Evolutionary conservation across 164 flowering plant species (phyloP).

Genomic region (Litsea cubeba): DNA sequence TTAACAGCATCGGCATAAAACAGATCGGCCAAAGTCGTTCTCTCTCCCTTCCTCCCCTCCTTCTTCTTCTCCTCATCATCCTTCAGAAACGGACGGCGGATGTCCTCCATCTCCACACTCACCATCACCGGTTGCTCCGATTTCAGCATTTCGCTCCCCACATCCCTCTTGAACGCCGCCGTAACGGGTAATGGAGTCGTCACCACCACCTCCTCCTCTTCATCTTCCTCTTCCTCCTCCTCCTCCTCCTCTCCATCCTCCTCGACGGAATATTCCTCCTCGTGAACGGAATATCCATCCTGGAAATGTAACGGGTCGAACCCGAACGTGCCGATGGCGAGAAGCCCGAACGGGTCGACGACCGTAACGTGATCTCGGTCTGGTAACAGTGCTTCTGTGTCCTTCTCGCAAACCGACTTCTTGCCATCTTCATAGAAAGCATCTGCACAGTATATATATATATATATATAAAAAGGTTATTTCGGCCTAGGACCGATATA

Average conservation of each 20-base stretch:
- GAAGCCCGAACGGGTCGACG: slow-evolving; percentile 41
- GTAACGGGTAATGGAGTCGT: slow-evolving; percentile 25
- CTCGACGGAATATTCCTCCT: slow-evolving; percentile 1
- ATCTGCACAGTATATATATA: not conserved
- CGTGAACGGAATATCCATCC: slow-evolving; percentile 9
- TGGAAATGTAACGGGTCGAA: slow-evolving; percentile 24
- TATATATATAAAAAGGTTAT: too few relatives aligned
- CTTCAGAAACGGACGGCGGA: slow-evolving; percentile 12
- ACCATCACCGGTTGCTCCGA: not conserved
- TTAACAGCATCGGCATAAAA: slow-evolving; percentile 34
- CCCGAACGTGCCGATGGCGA: slow-evolving; percentile 62
- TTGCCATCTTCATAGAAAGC: slow-evolving; percentile 13
- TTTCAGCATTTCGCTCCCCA: not conserved
- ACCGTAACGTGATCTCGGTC: slow-evolving; percentile 20
- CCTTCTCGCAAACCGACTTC: slow-evolving; percentile 13
- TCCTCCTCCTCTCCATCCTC: slow-evolving; percentile 4
- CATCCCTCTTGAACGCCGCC: slow-evolving; percentile 19
- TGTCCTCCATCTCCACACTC: slow-evolving; percentile 11
- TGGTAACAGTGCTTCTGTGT: slow-evolving; percentile 28
- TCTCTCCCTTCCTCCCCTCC: slow-evolving; percentile 17
- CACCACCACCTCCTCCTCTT: slow-evolving; percentile 17
- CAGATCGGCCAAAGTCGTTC: slow-evolving; percentile 62
- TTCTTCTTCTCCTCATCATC: slow-evolving; percentile 8
- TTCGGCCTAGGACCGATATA: too few relatives aligned
- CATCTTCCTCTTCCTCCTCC: not conserved